These are phyloP conservation scores for Malassezia slooffiae DNA, from an alignment of 1,284 basidiomycete species.

Conservation along the genomic window DNA sequence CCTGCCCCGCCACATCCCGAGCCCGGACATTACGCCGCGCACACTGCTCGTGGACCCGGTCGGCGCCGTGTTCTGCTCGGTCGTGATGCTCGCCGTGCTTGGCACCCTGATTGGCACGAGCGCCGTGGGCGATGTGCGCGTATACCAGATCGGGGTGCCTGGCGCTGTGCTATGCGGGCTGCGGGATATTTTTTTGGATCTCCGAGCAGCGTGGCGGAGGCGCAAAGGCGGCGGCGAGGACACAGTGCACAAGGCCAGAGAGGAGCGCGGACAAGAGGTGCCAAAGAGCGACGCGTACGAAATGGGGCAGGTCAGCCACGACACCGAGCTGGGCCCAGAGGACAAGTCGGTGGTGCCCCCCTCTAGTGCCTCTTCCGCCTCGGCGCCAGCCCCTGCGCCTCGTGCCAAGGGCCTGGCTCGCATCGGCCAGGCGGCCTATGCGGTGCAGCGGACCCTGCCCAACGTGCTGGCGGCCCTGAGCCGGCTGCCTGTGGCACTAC, in stretches of 20 bases:
- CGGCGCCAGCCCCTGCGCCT: too few relatives aligned
- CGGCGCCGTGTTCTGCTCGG: conserved; percentile 52
- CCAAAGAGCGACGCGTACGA: too few relatives aligned
- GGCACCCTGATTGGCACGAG: conserved; percentile 55
- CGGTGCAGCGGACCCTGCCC: conserved; percentile 53
- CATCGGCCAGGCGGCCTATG: background rate
- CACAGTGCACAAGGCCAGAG: too few relatives aligned
- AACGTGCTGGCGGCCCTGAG: conserved; percentile 61
- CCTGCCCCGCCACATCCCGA: conserved; percentile 49
- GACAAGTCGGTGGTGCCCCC: too few relatives aligned
- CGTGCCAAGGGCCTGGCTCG: background rate
- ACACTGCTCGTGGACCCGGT: conserved; percentile 51
- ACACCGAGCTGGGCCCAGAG: background rate
- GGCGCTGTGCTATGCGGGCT: conserved; percentile 65
- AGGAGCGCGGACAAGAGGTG: too few relatives aligned
- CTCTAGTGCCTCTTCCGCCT: too few relatives aligned
- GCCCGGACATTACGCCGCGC: conserved; percentile 50
- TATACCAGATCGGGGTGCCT: conserved; percentile 65
- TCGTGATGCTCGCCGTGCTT: conserved; percentile 53
- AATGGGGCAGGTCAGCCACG: background rate
- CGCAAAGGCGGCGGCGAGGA: conserved; percentile 4
- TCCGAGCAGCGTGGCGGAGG: conserved; percentile 16
- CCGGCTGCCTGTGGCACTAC: conserved; percentile 64
- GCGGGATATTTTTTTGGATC: conserved; percentile 51
- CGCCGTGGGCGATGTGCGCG: conserved; percentile 52